Evolutionary conservation across 306 rosid species (phyloP), one percentile per base, ranked within the genome.

Genomic region (Quercus agrifolia): DNA sequence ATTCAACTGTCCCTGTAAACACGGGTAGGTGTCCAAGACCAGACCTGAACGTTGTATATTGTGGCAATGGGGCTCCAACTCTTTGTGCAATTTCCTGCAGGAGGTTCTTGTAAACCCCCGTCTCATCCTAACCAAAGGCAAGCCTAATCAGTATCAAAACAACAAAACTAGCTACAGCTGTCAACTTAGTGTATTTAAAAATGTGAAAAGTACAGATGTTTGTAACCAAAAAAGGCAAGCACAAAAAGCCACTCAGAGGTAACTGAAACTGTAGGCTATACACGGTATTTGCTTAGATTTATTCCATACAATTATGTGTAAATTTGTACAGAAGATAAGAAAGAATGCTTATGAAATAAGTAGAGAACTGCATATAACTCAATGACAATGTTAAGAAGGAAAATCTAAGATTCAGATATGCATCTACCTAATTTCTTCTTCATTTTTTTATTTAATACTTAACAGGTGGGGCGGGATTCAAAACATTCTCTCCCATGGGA

Each of bases 31-130:
- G 99, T 15, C 99, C 99, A 27, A 96, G 86, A 78, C 99, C 99
- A 27, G 99, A 93, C 76, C 98, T 85, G 93, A 80, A 93, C 62
- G 99, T 96, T 56, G 92, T 89, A 84, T 96, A 96, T 25, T 93
- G 98, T 1, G 99, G 99, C 85, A 96, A 85, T 8, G 99, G 99
- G 62, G 99, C 98, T 72, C 94, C 98, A 67, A 96, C 99, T 86
- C 99, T 85, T 79, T 96, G 99, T 19, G 99, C 96, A 74, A 96
- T 96, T 85, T 96, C 99, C 90, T 96, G 99, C 83, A 96, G 77
- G 76, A 93, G 94, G 86, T 93, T 96, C 89, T 93, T 96, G 92
- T 96, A 96, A 68, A 96, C 99, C 74, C 99, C 99, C 1, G 99
- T 96, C 80, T 96, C 99, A 81, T 96, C 99, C 99, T 96, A 77